Base-by-base conservation (phyloP, 2,329 filamentous ascomycete species). In the Dothistroma septosporum region DNA sequence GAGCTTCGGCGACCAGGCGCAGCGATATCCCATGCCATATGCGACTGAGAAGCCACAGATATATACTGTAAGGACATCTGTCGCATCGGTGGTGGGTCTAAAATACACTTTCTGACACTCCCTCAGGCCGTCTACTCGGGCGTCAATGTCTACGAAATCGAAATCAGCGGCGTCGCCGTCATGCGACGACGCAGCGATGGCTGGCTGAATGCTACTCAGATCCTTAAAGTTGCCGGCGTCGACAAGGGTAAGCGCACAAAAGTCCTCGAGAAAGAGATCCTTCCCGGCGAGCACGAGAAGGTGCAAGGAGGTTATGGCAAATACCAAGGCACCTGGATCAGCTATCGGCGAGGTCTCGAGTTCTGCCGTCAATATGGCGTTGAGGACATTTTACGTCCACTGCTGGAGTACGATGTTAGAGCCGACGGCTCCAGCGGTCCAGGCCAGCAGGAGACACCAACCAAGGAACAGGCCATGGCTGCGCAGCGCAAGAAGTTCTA, bases 281-380 rank as follows among this genome's bases (percentile, higher is more conserved):
- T 96, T 65, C 94, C 90, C 0, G 94, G 94, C 71, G 91, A 96
- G 73, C 93, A 99, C 76, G 94, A 99, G 76, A 99, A 99, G 77
- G 93, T 99, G 2, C 94, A 99, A 75, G 94, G 94, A 35, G 94
- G 94, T 5, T 99, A 99, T 72, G 94, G 94, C 66, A 97, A 97
- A 79, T 99, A 99, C 72, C 94, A 99, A 79, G 94, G 94, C 58
- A 99, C 94, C 2, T 99, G 94, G 94, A 96, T 99, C 72, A 91
- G 89, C 72, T 97, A 96, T 72, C 89, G 93, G 54, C 87, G 93
- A 63, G 94, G 93, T 1, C 83, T 95, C 50, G 91, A 97, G 72
- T 93, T 99, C 69, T 97, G 94, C 76, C 87, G 89, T 47, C 84
- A 87, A 71, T 87, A 87, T 69, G 83, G 84, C 60, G 90, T 94